Base-by-base conservation (phyloP, 495 filamentous ascomycete genomes). In the Podospora didyma region DNA sequence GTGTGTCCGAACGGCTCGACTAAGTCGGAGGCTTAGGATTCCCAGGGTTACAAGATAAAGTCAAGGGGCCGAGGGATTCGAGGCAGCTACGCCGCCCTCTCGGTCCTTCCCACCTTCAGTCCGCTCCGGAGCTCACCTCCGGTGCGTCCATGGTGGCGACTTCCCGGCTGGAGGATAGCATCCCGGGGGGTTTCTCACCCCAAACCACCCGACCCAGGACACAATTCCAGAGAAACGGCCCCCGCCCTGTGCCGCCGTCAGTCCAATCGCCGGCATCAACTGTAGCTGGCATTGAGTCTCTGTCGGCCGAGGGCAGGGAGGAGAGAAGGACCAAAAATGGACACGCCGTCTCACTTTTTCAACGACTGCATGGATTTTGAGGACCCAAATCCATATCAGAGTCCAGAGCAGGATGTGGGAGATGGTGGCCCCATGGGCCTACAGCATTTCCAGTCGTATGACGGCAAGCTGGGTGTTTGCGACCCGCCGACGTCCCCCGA, bases 261-360 rank as follows among this genome's bases (percentile, higher is more conserved):
- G 44, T 23, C 42, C 44, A 47, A 21, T 55, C 24, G 35, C 54
- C 35, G 14, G 22, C 28, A 34, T 37, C 16, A 26, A 45, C 48
- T 35, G 16, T 47, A 21, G 28, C 26, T 46, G 44, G 20, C 41
- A 47, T 45, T 41, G 45, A 35, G 31, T 35, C 41, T 50, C 31
- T 39, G 19, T 39, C 35, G 37, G 26, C n/a, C 46, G 17, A 26
- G 34, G 34, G 17, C 17, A 50, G 21, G 20, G 42, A 49, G 31
- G 2, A 31, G 16, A 28, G 19, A 47, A 54, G 24, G 17, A 53
- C 28, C 20, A 54, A 26, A 57, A 26, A 69, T 70, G 67, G 62
- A 67, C 50, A 53, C 56, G 21, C 35, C 65, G 3, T 54, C 68
- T 16, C 63, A 67, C 46, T 69, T 67, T 58, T 70, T 68, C 39